Conservation (phyloP, 169 alveolate genomes). For the Perkinsus olseni region DNA sequence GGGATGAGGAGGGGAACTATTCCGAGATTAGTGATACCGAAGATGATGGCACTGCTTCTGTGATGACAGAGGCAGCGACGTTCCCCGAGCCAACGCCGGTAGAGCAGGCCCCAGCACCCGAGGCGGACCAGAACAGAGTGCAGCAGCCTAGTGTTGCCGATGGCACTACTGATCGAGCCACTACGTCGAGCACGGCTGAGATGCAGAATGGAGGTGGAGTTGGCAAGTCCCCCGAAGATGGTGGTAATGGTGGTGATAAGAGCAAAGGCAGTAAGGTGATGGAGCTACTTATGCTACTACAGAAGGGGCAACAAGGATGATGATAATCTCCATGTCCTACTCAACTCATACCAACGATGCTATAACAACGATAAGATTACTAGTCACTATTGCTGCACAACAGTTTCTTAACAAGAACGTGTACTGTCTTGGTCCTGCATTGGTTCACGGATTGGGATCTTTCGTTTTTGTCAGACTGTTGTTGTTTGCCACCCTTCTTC, state of each 20-base stretch:
- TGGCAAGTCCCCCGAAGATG: not conserved
- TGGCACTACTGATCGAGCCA: too few relatives aligned
- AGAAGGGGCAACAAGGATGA: not conserved
- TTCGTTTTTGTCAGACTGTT: too few relatives aligned
- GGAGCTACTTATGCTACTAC: not conserved
- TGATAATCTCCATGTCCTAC: not conserved
- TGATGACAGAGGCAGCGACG: not conserved
- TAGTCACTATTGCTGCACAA: not conserved
- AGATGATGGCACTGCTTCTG: not conserved
- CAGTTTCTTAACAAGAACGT: too few relatives aligned
- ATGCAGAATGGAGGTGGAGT: too few relatives aligned
- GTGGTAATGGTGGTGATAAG: not conserved
- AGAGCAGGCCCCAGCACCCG: not conserved
- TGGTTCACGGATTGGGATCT: too few relatives aligned
- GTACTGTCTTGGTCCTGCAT: too few relatives aligned
- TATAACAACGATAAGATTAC: too few relatives aligned
- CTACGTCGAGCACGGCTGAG: too few relatives aligned
- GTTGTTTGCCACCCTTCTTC: not conserved
- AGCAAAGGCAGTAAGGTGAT: not conserved
- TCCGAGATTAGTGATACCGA: not conserved
- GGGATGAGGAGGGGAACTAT: not conserved
- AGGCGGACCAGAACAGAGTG: not conserved
- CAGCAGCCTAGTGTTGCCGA: too few relatives aligned
- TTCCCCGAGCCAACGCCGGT: not conserved
- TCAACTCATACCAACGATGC: too few relatives aligned